Evolutionary conservation across 345 rosid genomes (phyloP).

Genomic region (Bruguiera parviflora): DNA sequence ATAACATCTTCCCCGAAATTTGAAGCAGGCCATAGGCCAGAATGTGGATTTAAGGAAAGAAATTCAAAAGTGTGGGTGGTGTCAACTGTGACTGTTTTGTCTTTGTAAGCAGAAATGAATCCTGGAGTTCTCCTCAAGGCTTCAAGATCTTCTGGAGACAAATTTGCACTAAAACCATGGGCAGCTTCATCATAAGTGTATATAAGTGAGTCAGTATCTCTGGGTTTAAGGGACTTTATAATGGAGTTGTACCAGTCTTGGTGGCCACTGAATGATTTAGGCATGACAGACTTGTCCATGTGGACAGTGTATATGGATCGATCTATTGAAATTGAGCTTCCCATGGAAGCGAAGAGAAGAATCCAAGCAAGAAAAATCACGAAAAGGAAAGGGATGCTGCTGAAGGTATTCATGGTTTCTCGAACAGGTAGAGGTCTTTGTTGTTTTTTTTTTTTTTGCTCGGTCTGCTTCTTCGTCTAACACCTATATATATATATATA

Average conservation of each 20-base stretch:
- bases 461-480: no score
- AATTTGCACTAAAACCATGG: slow-evolving; percentile 28
- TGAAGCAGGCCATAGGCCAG: slow-evolving; percentile 31
- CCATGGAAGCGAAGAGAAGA: not conserved
- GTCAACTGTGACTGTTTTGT: slow-evolving; percentile 21
- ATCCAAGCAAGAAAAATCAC: not conserved
- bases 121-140: slow-evolving; percentile 16
- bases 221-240: slow-evolving; percentile 16
- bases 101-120: slow-evolving; percentile 25
- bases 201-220: not conserved
- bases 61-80: slow-evolving; percentile 30
- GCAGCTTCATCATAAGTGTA: slow-evolving; percentile 23
- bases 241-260: slow-evolving; percentile 25
- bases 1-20: slow-evolving; percentile 30
- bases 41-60: slow-evolving; percentile 19
- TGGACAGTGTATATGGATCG: slow-evolving; percentile 28
- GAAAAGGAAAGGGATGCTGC: not conserved
- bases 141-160: slow-evolving; percentile 21
- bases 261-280: slow-evolving; percentile 26
- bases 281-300: slow-evolving; percentile 40
- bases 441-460: no score
- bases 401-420: not conserved
- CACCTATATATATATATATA: no score
- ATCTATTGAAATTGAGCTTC: not conserved
- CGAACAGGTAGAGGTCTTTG: no score